Evolutionary conservation across 1,284 basidiomycete genomes (phyloP).

Genomic region (Vanrija sp.): DNA sequence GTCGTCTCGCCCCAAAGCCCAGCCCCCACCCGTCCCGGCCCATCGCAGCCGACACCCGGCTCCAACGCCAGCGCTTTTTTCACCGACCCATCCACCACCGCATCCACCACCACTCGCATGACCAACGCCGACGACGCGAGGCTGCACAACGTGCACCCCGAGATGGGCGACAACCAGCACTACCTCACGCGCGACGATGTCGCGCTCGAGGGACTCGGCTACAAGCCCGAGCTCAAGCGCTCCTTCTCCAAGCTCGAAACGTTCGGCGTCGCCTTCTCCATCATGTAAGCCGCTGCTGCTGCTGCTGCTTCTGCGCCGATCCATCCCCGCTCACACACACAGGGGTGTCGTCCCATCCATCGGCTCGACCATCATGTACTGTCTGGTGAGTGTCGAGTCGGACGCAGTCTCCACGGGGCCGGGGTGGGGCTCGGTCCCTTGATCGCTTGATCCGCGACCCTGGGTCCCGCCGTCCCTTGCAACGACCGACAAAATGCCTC

Average conservation of each 20-base stretch:
- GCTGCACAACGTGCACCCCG: background rate
- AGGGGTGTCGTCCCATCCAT: slow-evolving; percentile 55
- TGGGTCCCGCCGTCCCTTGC: no score
- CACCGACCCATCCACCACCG: background rate
- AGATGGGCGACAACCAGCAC: background rate
- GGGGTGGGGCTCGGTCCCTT: no score
- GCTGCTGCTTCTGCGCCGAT: background rate
- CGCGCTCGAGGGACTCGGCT: slow-evolving; percentile 48
- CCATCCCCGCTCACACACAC: background rate
- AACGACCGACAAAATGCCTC: no score
- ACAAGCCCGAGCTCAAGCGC: slow-evolving; percentile 67
- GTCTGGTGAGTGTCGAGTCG: slow-evolving; percentile 46
- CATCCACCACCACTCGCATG: background rate
- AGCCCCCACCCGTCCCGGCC: no score
- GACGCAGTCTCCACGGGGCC: background rate
- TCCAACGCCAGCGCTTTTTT: background rate
- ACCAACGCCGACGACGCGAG: background rate
- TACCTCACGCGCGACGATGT: slow-evolving; percentile 17
- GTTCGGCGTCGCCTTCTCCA: slow-evolving; percentile 53
- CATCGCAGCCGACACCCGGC: background rate
- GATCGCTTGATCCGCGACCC: no score
- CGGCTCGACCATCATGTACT: slow-evolving; percentile 54
- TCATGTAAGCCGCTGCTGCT: slow-evolving; percentile 47
- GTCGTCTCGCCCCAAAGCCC: no score
- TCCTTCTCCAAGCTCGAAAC: slow-evolving; percentile 62